Base-by-base conservation (phyloP, 306 rosid genomes). In the Prunus persica region DNA sequence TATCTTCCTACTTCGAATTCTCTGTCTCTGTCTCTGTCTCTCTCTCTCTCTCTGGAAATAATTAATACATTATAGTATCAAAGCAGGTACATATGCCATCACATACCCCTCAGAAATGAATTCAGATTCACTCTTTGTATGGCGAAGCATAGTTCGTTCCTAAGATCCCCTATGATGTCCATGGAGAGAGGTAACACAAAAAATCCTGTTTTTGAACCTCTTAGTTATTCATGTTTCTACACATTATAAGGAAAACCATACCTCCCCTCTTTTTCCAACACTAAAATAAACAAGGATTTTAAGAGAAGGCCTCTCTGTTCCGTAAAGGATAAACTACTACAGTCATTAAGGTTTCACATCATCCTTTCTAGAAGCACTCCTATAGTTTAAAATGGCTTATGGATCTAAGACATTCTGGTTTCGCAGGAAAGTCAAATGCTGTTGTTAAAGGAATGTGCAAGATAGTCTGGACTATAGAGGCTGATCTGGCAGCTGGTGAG, bases 401-500 rank as follows among this genome's bases (percentile, higher is more conserved):
- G 77, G 76, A 84, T 87, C 80, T 73, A 58, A 65, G 49, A 76
- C 52, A 58, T 71, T 79, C 74, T 79, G 68, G 55, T 86, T 78
- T 84, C 79, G 72, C 87, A 93, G 98, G 88, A n/a, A 87, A 71
- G 76, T 79, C 79, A 76, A 84, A 79, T 77, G 50, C 82, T 64
- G 65, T 75, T 80, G 71, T 81, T 70, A 88, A 84, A 79, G 86
- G 85, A 84, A 76, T 58, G 68, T 87, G 96, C 87, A 86, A 83
- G 73, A 82, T 92, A 55, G 78, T 86, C 69, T 91, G 97, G 93
- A 96, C 87, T 8, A 73, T 91, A 68, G 97, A 92, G 84, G 91
- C 96, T 69, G 96, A 92, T 88, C 77, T 92, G 82, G 91, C 79
- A 79, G 90, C 87, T 60, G 93, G 86, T 84, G 89, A 96, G 81